Evolutionary conservation across 106 monocot species (phyloP), one percentile per base, ranked within the genome.

Genomic region (Dactylorhiza incarnata): DNA sequence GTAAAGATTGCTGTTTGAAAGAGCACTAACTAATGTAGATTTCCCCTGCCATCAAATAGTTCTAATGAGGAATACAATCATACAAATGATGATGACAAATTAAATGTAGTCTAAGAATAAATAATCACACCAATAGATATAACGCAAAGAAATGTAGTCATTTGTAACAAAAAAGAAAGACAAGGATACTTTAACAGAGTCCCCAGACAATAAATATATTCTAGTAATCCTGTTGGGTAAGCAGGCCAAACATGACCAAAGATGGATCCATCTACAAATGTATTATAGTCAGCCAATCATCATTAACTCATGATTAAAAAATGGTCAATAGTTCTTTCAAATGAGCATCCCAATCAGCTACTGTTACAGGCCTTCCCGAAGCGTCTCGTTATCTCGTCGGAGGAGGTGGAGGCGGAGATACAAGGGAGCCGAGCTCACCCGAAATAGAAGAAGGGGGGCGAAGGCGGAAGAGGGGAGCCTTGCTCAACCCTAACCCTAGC

Each of bases 21-120:
- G 97, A 75, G 89, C 86, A 76, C 97, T 88, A 71, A 94, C 97
- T 73, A 99, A 79, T 43, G 97, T 94, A 59, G 97, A 99, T 81
- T 99, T 99, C 50, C 97, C 97, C 97, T 99, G 81, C 58, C 79
- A 24, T 58, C 45, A 72, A 8, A 80, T 48, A 72, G 16, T 37
- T 48, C 23, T 7, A 14, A 81, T 76, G 7, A 76, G 45, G 29
- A 75, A 70, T 46, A 24, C 20, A 13, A 49, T 29, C 49, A 12
- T 29, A 59, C 47, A 45, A 7, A 5, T n/a, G 6, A 61, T 17
- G n/a, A 61, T 16, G n/a, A 61, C 15, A 17, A 61, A 61, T 52
- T 11, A 52, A 52, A 52, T 14, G 14, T n/a, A 56, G 19, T 59
- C 58, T 7, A 2, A 59, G 58, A 59, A 59, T 7, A 19, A 9